phyloP scores from a whole-genome alignment of 2,329 filamentous ascomycete species.

The Penicillium crustosum region DNA sequence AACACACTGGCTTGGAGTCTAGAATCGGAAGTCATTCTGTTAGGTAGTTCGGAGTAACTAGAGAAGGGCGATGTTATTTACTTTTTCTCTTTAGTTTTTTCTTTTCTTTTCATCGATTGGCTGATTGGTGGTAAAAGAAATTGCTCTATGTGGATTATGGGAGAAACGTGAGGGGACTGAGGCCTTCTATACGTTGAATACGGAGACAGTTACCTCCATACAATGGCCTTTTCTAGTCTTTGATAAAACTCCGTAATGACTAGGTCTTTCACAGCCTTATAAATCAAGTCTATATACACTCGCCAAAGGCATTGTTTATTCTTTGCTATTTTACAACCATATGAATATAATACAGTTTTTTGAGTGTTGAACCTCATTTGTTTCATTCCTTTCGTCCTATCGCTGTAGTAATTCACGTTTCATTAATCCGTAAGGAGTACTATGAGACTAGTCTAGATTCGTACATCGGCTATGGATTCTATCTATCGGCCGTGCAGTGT shows the following conservation, averaged over 20 bases:
- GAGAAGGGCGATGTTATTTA: not conserved
- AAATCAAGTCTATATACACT: not conserved
- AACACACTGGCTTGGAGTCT: not conserved
- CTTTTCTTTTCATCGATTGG: not conserved
- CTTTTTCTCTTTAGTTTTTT: not conserved
- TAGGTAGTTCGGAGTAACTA: not conserved
- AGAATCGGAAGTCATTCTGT: not conserved
- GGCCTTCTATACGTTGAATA: not conserved
- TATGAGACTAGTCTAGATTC: not conserved
- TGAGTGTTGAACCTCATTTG: not conserved
- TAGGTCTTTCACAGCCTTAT: not conserved
- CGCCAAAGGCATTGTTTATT: not conserved
- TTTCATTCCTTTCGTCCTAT: not conserved
- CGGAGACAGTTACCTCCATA: not conserved
- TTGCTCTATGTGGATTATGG: not conserved
- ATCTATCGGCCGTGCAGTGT: not conserved
- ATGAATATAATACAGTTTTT: not conserved
- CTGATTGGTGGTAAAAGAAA: not conserved
- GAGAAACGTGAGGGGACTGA: not conserved
- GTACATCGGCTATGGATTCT: not conserved
- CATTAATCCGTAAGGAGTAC: not conserved
- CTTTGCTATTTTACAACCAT: not conserved
- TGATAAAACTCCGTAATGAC: not conserved
- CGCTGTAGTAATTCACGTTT: not conserved
- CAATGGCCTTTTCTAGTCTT: not conserved